Evolutionary conservation across 106 monocot genomes (phyloP).

Genomic region (Apostasia shenzhenica): DNA sequence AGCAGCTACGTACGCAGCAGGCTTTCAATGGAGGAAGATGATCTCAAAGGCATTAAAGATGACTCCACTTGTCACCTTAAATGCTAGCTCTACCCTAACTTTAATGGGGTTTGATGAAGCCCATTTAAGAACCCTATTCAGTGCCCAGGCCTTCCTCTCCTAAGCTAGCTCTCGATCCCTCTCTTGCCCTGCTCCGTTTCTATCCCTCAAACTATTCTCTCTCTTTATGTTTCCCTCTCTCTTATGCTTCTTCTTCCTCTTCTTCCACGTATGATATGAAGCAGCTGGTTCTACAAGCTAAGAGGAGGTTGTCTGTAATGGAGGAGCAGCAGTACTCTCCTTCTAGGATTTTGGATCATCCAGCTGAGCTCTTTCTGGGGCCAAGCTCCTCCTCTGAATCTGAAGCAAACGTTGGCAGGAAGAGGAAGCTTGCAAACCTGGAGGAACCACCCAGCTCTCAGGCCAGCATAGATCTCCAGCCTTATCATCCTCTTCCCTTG

Average conservation of each 20-base stretch:
- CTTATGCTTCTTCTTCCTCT: not conserved
- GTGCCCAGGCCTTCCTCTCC: conserved; percentile 28
- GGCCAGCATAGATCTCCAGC: conserved; percentile 40
- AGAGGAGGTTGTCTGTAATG: conserved; percentile 2
- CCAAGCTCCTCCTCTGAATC: conserved; percentile 38
- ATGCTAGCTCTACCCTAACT: conserved; percentile 44
- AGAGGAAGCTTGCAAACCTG: conserved; percentile 46
- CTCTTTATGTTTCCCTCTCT: not conserved
- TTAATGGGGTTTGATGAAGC: conserved; percentile 57
- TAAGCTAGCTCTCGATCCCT: not conserved
- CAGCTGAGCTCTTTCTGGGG: conserved; percentile 51
- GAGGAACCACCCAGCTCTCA: conserved; percentile 18
- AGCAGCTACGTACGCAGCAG: not conserved
- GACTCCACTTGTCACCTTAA: conserved; percentile 50
- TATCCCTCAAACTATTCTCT: not conserved
- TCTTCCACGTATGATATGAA: conserved; percentile 2
- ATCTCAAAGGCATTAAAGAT: conserved; percentile 45
- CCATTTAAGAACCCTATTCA: conserved; percentile 58
- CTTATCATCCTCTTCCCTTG: conserved; percentile 51
- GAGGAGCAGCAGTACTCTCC: conserved; percentile 10
- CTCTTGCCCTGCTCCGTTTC: not conserved
- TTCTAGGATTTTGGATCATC: conserved; percentile 20
- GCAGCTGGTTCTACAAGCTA: conserved; percentile 10
- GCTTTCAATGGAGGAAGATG: not conserved
- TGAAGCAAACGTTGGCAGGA: conserved; percentile 25